Evolutionary conservation across 805 yeast species (phyloP).

Genomic region (Scheffersomyces ergatensis): DNA sequence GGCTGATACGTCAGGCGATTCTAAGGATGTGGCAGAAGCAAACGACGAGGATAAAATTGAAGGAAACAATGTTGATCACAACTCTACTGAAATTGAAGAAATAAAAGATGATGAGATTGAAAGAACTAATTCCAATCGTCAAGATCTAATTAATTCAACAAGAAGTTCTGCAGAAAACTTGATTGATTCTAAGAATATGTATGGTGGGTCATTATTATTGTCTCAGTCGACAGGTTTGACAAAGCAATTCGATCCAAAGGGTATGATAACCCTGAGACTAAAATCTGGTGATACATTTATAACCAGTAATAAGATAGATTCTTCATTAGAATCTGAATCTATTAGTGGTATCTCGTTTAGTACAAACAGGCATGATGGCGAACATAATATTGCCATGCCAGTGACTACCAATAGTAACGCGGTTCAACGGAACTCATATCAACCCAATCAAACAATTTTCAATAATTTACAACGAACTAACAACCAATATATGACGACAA

Average conservation of each 20-base stretch:
- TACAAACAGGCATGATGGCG: constrained; percentile 22
- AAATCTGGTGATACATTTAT: neutral
- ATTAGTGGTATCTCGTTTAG: constrained; percentile 32
- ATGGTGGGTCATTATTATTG: constrained; percentile 41
- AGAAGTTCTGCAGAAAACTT: constrained; percentile 25
- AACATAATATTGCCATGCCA: constrained; percentile 24
- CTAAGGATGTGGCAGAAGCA: neutral
- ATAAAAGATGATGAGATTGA: neutral
- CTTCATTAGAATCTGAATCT: constrained; percentile 13
- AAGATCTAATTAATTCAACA: constrained; percentile 7
- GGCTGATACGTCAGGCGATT: neutral
- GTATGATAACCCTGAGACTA: neutral
- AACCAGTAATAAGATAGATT: constrained; percentile 1
- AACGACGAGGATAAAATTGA: constrained; percentile 3
- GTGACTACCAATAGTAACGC: constrained; percentile 29
- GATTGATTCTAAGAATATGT: constrained; percentile 23
- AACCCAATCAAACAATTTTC: constrained; percentile 41
- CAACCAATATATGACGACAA: constrained; percentile 27
- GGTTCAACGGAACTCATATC: constrained; percentile 36
- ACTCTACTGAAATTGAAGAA: neutral
- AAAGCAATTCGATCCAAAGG: constrained; percentile 26
- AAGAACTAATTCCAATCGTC: neutral
- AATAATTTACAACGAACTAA: constrained; percentile 40
- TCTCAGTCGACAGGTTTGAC: constrained; percentile 44
- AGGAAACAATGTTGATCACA: neutral